Evolutionary conservation across 371 early-diverging fungal genomes (phyloP).

Genomic region (Mucor piriformis): DNA sequence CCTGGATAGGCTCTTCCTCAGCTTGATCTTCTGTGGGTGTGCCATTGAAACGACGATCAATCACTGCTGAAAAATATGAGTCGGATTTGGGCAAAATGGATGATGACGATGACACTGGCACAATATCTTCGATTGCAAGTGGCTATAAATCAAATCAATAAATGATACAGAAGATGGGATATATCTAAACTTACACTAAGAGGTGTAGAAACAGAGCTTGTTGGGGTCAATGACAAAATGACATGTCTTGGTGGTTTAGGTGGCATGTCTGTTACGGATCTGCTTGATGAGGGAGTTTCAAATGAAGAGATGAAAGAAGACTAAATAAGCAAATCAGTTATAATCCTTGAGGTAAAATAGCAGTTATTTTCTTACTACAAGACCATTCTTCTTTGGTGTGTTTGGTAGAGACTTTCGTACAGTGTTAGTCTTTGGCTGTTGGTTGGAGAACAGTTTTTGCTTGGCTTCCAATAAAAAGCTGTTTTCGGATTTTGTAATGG

Average conservation of each 20-base stretch:
- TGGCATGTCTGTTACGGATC: background rate
- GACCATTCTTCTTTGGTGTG: slow-evolving; percentile 2
- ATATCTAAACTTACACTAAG: background rate
- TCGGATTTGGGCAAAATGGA: background rate
- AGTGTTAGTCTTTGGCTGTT: background rate
- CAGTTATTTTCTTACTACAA: slow-evolving; percentile 13
- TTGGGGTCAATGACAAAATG: background rate
- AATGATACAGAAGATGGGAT: background rate
- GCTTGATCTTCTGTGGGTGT: background rate
- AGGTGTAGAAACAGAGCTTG: background rate
- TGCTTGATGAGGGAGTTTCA: slow-evolving; percentile 5
- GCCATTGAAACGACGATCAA: background rate
- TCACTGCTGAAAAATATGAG: background rate
- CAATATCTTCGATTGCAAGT: background rate
- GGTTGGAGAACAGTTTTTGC: slow-evolving; percentile 1
- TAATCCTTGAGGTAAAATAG: too few relatives aligned
- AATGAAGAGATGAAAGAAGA: slow-evolving; percentile 21
- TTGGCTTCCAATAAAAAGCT: slow-evolving; percentile 12
- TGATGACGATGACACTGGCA: background rate
- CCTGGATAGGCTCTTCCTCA: slow-evolving; percentile 4
- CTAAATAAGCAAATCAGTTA: too few relatives aligned
- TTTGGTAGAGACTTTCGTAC: background rate
- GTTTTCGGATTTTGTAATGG: background rate
- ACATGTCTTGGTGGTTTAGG: slow-evolving; percentile 5
- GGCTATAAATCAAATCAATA: background rate